Base-by-base conservation (phyloP, 78 protist genomes). In the Dictyostelium capitatum region DNA sequence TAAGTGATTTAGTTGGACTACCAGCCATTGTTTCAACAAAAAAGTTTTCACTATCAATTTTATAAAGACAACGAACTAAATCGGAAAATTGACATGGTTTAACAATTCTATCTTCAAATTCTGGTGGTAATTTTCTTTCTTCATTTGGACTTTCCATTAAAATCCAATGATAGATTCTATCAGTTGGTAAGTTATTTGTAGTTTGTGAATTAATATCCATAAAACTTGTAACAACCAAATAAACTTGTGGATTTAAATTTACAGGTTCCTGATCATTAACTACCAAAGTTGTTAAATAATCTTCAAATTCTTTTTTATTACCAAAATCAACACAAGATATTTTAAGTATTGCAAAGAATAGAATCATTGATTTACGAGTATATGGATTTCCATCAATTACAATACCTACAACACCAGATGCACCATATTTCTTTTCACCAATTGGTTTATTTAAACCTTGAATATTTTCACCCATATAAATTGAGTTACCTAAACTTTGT, bases 41-140 rank as follows among this genome's bases (percentile, higher is more conserved):
- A 17, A 50, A 77, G 19, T 50, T 77, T 1, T 50, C 20, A 51
- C 32, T 50, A n/a, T 83, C 69, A 65, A 83, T 79, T 25, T 57
- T 20, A 19, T 57, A 84, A 0, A 84, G 74, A 74, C 82, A 74
- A n/a, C 54, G 17, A 8, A 84, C 82, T 0, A 84, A 74, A 47
- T 84, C 92, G 4, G 82, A n/a, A 28, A 84, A 84, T 28, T 67
- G 67, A 62, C 82, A 75, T 17, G 92, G 92, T 59, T 84, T 84
- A 48, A 48, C 53, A n/a, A 84, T 57, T 5, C 54, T 46, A 47
- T 57, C 20, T 43, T 84, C 80, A 53, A 59, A 84, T 14, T 53
- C 82, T 9, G 53, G 10, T 2, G 56, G 37, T 30, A 59, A 30
- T 54, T 54, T 62, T 73, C 79, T 54, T 48, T 79, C 83, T 79